These are phyloP conservation scores for Daldinia sp. DNA, from an alignment of 2,329 filamentous ascomycete genomes.

Conservation along the genomic window DNA sequence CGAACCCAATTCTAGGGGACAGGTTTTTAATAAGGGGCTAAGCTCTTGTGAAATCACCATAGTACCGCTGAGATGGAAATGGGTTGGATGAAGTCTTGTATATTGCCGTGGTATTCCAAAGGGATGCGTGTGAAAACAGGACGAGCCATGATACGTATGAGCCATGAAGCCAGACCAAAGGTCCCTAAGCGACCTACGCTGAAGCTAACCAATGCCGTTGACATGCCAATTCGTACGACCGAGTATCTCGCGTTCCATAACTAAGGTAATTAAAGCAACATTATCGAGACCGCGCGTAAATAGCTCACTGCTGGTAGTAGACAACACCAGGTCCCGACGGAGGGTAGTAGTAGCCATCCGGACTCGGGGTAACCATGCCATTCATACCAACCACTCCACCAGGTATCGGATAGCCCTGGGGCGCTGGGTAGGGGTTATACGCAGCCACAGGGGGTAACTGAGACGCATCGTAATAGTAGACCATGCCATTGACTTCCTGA, in stretches of 20 bases:
- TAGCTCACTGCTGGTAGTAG: constrained; percentile 70
- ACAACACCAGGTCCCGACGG: constrained; percentile 67
- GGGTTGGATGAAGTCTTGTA: constrained; percentile 20
- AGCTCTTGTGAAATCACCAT: constrained; percentile 22
- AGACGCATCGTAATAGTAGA: constrained; percentile 91
- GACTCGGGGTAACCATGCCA: constrained; percentile 80
- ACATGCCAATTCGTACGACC: not conserved
- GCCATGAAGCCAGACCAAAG: constrained; percentile 25
- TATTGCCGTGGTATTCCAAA: constrained; percentile 25
- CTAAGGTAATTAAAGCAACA: constrained; percentile 27
- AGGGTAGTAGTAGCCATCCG: constrained; percentile 78
- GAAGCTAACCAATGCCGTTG: constrained; percentile 15
- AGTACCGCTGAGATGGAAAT: constrained; percentile 27
- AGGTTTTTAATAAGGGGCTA: constrained; percentile 5
- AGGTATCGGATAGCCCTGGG: constrained; percentile 64
- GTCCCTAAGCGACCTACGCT: constrained; percentile 12
- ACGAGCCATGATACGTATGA: constrained; percentile 4
- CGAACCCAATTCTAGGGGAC: constrained; percentile 16
- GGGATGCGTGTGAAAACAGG: constrained; percentile 23
- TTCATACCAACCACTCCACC: constrained; percentile 71
- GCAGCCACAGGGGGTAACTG: constrained; percentile 70
- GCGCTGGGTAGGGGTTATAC: constrained; percentile 62
- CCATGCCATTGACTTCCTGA: constrained; percentile 94
- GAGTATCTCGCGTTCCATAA: constrained; percentile 12
- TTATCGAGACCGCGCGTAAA: constrained; percentile 19